Base-by-base conservation (phyloP, 2,329 filamentous ascomycete species). In the Fusarium nurragi region DNA sequence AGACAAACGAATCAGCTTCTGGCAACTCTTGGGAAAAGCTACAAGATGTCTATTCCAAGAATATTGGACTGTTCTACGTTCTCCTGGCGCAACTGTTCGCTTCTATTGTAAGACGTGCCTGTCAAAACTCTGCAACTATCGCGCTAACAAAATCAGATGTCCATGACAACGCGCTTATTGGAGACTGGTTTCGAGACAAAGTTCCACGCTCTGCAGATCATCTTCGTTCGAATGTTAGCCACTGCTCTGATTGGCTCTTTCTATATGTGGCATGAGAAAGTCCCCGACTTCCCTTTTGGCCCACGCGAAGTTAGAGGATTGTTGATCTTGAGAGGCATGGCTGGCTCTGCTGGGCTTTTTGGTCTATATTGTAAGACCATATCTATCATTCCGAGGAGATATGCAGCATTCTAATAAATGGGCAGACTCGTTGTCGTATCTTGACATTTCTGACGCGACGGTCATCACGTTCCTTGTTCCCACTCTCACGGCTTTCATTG, bases 391-490 rank as follows among this genome's bases (percentile, higher is more conserved):
- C 2, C 3, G 1, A 1, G 1, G 8, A 12, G n/a, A 4, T 2
- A 1, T 3, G 1, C 6, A 1, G 0, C 23, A 7, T 9, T 4
- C 57, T 67, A 12, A 71, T 19, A 3, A 0, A 6, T 2, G 4
- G 0, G 0, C 84, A 79, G 76, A 81, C 28, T 77, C 78, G 0
- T 73, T 80, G 0, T 82, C 90, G 22, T 94, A 92, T 64, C 84
- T 95, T 1, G 89, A 91, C 3, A 82, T 95, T 3, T 88, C 90
- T 3, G 92, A 95, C 72, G 90, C 91, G 2, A 93, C 90, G 0
- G 90, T 94, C 22, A 88, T 95, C 30, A 92, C 90, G 8, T 95
- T 94, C 74, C 82, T 95, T 4, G 85, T 90, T 0, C 92, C 92
- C 0, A 89, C 89, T 9, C 80, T 93, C 11, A 88, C 90, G 9